phyloP scores from a whole-genome alignment of 177 flowering plant genomes.

The Vitis hybrid region DNA sequence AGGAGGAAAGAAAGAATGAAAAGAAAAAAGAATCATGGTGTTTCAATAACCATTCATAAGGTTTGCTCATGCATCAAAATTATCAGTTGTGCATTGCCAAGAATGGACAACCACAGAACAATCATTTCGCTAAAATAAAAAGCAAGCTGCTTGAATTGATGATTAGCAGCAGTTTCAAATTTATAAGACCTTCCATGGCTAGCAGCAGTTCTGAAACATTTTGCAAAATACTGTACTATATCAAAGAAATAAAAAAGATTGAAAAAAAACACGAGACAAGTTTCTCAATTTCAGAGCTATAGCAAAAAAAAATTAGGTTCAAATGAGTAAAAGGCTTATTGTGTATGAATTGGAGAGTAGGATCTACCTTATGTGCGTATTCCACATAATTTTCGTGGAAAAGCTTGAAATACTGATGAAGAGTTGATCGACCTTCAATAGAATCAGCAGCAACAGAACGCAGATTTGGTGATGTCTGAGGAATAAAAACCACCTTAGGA shows the following conservation, averaged over 20 bases:
- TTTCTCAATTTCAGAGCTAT: not conserved
- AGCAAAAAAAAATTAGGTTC: not conserved
- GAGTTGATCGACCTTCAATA: conserved; percentile 86
- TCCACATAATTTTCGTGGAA: conserved; percentile 96
- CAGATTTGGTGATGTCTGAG: conserved; percentile 59
- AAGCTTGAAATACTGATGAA: conserved; percentile 86
- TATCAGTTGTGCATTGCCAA: no score
- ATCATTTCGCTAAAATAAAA: no score
- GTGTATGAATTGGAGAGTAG: not conserved
- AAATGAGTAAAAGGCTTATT: not conserved
- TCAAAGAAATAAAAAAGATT: not conserved
- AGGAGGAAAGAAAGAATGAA: no score
- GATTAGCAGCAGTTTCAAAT: no score
- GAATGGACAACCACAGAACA: no score
- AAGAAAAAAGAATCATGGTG: no score
- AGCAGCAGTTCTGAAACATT: no score
- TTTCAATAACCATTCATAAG: no score
- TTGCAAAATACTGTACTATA: no score
- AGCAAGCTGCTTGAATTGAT: no score
- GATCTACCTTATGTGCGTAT: conserved; percentile 91
- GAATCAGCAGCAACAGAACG: conserved; percentile 84
- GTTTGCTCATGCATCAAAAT: no score
- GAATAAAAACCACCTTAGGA: conserved; percentile 66
- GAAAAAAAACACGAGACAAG: not conserved
- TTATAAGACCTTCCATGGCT: no score